phyloP scores from a whole-genome alignment of 495 filamentous ascomycete species.

The Usnea hakonensis region DNA sequence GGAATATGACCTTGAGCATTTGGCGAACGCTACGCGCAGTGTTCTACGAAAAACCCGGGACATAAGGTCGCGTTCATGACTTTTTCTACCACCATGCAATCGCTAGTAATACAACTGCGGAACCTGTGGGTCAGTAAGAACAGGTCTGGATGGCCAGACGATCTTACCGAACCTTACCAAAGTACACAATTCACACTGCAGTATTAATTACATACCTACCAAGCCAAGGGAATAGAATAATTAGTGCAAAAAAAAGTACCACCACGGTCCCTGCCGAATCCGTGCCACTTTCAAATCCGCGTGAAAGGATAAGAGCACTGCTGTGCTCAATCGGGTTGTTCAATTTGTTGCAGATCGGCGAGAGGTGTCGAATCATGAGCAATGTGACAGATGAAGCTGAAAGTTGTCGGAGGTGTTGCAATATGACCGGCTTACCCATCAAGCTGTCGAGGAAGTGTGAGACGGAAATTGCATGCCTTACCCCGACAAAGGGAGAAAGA shows the following conservation, averaged over 20 bases:
- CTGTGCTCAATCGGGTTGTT: neutral
- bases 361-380: constrained; percentile 3
- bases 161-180: constrained; percentile 69
- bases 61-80: constrained; percentile 11
- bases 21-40: neutral
- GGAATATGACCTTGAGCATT: neutral
- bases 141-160: constrained; percentile 25
- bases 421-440: constrained; percentile 17
- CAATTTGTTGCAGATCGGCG: neutral
- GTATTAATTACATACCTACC: constrained; percentile 50
- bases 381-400: neutral
- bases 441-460: constrained; percentile 7
- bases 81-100: neutral
- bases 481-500: constrained; percentile 53
- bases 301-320: neutral
- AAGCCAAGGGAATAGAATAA: neutral
- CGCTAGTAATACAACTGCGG: constrained; percentile 12
- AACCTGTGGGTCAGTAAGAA: constrained; percentile 20
- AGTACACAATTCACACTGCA: constrained; percentile 18
- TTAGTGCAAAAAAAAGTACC: neutral
- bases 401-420: neutral
- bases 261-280: constrained; percentile 2
- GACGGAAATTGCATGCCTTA: constrained; percentile 41
- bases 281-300: neutral
- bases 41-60: constrained; percentile 10